phyloP scores from a whole-genome alignment of 441 rosid genomes.

The Sinapis alba region DNA sequence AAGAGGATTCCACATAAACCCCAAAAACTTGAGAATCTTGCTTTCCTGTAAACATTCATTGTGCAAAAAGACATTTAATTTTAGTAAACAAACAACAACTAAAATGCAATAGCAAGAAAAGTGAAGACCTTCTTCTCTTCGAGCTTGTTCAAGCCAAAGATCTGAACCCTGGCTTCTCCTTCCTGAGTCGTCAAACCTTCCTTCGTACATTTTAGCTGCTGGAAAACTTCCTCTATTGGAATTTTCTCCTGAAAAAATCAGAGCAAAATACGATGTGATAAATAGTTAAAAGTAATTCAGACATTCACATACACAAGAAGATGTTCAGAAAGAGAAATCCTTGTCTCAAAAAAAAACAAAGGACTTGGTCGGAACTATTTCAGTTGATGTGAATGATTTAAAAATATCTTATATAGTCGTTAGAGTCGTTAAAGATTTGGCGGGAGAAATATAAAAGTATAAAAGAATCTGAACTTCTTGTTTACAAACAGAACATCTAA shows the following conservation, averaged over 20 bases:
- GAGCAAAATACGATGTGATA: not conserved
- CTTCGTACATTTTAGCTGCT: conserved; percentile 53
- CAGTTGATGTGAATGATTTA: not conserved
- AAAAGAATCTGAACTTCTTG: conserved; percentile 7
- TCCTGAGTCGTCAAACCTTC: conserved; percentile 53
- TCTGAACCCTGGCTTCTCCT: conserved; percentile 49
- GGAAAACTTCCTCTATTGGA: conserved; percentile 62
- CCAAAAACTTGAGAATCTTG: conserved; percentile 85
- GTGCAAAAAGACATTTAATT: not conserved
- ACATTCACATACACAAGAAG: not conserved
- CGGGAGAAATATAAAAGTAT: not conserved
- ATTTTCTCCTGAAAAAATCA: conserved; percentile 47
- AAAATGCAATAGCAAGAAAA: no score
- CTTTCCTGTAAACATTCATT: conserved; percentile 63
- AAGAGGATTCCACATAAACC: conserved; percentile 96
- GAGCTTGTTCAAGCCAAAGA: conserved; percentile 59
- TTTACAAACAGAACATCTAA: not conserved
- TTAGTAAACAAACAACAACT: no score
- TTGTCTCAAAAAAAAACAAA: conserved; percentile 22
- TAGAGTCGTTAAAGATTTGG: not conserved
- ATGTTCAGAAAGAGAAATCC: conserved; percentile 6
- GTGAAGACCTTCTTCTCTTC: conserved; percentile 54
- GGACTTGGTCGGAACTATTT: not conserved
- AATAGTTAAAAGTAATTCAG: not conserved
- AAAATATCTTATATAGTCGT: not conserved